Conservation (phyloP, 805 yeast genomes). For the Pachysolen tannophilus region DNA sequence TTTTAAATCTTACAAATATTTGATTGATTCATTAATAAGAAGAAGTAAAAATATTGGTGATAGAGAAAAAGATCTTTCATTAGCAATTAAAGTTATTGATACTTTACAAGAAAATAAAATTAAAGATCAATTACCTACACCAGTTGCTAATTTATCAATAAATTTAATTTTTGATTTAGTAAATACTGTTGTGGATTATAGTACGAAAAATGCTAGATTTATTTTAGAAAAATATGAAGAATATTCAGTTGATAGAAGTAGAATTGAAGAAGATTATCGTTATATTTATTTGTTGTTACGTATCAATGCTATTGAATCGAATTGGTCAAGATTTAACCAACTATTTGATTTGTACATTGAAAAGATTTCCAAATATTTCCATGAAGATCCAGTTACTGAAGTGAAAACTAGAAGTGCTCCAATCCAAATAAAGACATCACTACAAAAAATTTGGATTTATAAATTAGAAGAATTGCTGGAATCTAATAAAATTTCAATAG, state of each 20-base stretch:
- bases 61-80: neutral
- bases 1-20: conserved; percentile 22
- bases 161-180: conserved; percentile 1
- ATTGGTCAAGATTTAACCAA: conserved; percentile 4
- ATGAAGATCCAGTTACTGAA: conserved; percentile 2
- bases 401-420: conserved; percentile 9
- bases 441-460: conserved; percentile 21
- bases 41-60: neutral
- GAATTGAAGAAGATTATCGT: conserved; percentile 1
- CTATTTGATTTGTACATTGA: conserved; percentile 4
- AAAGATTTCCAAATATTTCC: neutral
- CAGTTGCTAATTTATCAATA: conserved; percentile 2
- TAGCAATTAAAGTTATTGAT: conserved; percentile 6
- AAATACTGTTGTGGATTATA: neutral
- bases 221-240: conserved; percentile 5
- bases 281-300: conserved; percentile 5
- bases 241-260: conserved; percentile 2
- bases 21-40: conserved; percentile 22
- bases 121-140: neutral
- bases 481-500: conserved; percentile 14
- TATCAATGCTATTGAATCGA: conserved; percentile 5
- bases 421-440: conserved; percentile 17
- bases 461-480: conserved; percentile 20
- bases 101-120: conserved; percentile 5
- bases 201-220: neutral